Evolutionary conservation across 108 stramenopile genomes (phyloP), one percentile per base, ranked within the genome.

Genomic region (Seminavis robusta): DNA sequence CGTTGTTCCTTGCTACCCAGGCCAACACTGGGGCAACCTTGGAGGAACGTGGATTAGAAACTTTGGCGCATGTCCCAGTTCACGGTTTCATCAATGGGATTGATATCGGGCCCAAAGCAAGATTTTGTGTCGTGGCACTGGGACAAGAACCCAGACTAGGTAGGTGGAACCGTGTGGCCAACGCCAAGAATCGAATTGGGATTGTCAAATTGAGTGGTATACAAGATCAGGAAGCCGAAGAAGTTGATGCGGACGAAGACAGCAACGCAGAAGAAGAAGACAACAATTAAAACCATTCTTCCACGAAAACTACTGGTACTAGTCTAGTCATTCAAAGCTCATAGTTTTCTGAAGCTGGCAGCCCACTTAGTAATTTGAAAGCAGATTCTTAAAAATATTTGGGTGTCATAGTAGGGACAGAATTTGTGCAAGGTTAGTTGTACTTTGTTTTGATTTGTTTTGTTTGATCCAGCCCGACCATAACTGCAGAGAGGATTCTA

Each of bases 61-160:
- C 68, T 20, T 33, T 88, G 17, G 76, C 60, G 3, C 53, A 55
- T 8, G 68, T 90, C 17, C 90, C 90, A 16, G 19, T 90, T 7
- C 61, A 63, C 26, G 95, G 95, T 19, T 86, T 76, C 59, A 73
- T 96, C 36, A 96, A 96, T 52, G 85, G 58, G 26, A 69, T 96
- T 34, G 86, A 77, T 1, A 55, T 92, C 33, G 90, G 86, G 29
- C 84, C 86, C 15, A 78, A 77, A 34, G 90, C 81, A 42, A 76
- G 75, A 37, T 92, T 90, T 60, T 83, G 75, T 39, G 84, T 88
- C 47, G 88, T 68, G 26, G 95, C 90, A 40, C 69, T 83, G 24
- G 90, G 92, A 1, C 85, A 88, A 63, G 95, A 96, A 60, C 95
- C 84, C 23, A 71, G 81, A 23, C 52, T 92, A 17, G 95, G 95